Percentiles rank a stretch among this genome's conserved stretches.
Conservation (phyloP, 148 eudicot genomes). For the Dianthus caryophyllus region DNA sequence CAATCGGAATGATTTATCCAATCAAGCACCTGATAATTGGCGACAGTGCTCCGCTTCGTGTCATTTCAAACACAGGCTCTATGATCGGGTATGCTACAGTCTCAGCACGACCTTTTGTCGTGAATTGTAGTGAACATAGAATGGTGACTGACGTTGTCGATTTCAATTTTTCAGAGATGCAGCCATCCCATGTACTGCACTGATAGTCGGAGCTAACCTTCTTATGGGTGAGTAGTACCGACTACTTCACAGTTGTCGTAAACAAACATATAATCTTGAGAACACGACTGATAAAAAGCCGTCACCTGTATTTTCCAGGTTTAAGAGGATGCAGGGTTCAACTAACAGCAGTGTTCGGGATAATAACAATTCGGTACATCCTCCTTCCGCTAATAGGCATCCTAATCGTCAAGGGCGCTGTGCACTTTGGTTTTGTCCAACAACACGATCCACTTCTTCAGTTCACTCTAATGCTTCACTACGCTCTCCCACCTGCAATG, state of each 20-base stretch:
- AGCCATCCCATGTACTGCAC: constrained; percentile 64
- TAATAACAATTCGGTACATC: constrained; percentile 52
- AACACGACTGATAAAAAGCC: no score
- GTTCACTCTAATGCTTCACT: constrained; percentile 77
- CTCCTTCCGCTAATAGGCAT: constrained; percentile 65
- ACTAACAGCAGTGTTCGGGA: constrained; percentile 38
- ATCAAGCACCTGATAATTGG: constrained; percentile 23
- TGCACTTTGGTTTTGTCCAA: constrained; percentile 45
- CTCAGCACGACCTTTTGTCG: not conserved
- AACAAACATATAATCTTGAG: not conserved
- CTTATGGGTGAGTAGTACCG: constrained; percentile 45
- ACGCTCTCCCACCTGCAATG: constrained; percentile 85
- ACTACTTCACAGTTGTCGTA: not conserved
- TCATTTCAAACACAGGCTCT: constrained; percentile 22
- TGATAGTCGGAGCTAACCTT: constrained; percentile 84
- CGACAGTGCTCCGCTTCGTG: constrained; percentile 28
- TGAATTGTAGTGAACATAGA: not conserved
- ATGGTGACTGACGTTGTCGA: not conserved
- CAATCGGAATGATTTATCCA: constrained; percentile 25
- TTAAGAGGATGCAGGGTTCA: constrained; percentile 46
- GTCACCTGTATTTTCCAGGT: constrained; percentile 27
- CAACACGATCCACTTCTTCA: constrained; percentile 54
- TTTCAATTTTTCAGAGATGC: constrained; percentile 49
- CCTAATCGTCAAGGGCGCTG: constrained; percentile 47
- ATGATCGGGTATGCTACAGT: constrained; percentile 26